Evolutionary conservation across 345 rosid species (phyloP), one percentile per base, ranked within the genome.

Genomic region (Bruguiera gymnorhiza): DNA sequence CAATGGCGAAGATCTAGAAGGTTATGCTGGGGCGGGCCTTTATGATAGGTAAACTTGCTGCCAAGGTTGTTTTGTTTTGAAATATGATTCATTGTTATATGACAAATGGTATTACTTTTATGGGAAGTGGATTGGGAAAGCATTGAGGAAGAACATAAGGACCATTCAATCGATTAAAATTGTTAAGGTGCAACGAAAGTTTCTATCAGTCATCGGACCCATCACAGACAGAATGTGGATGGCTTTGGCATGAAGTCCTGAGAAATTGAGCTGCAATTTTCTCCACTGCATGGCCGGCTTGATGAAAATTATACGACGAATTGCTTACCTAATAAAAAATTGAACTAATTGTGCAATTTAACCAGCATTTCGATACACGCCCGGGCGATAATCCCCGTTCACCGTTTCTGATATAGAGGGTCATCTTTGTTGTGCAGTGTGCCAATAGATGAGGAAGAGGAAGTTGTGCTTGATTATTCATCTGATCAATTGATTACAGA

Each of bases 21-120:
- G 99, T 48, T 95, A 95, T 83, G 99, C 99, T 51, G 99, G 99
- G 78, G 99, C 99, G 56, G 99, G 99, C 37, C 97, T 95, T 76
- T 95, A 95, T 51, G 99, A 95, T 76, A 95, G 99, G 99, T 95
- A 88, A 83, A 55, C 23, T 55, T 52, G 32, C 46, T 58, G 24
- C 16, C 50, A 43, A 43, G 31, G 60, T 24, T 21, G 16, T 6
- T 24, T 24, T 0, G 16, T 56, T 27, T 21, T 15, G 23, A n/a
- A 39, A 39, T 13, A 3, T 43, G 50, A 43, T 15, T 56, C 15
- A 8, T 23, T n/a, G 24, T 24, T 24, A 56, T 56, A 6, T 24
- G 29, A 27, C 30, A 56, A 24, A 21, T 24, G 23, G 29, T 56
- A 24, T 56, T 13, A 9, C 18, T 43, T 43, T 13, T 43, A 43